Conservation (phyloP, 345 rosid genomes). For the Orychophragmus violaceus region DNA sequence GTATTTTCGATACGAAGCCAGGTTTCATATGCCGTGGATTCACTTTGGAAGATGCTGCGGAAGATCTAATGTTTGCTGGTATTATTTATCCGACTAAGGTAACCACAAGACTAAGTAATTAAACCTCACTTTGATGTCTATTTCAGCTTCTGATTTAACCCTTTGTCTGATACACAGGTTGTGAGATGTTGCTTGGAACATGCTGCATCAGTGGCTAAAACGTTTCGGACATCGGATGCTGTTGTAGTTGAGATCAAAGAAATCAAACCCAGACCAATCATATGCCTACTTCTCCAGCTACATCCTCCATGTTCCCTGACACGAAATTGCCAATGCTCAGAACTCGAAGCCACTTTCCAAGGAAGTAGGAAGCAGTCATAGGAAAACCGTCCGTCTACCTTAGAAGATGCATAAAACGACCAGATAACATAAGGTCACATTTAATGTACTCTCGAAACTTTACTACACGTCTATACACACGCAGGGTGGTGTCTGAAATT, state of each 20-base stretch:
- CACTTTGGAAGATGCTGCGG: no score
- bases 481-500: conserved; percentile 14
- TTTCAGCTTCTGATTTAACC: not conserved
- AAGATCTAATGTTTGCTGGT: conserved; percentile 69
- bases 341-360: conserved; percentile 17
- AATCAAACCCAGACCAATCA: conserved; percentile 34
- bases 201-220: conserved; percentile 77
- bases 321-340: conserved; percentile 18
- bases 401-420: not conserved
- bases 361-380: not conserved
- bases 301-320: conserved; percentile 17
- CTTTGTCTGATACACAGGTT: conserved; percentile 39
- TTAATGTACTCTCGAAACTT: conserved; percentile 1
- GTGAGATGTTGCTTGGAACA: conserved; percentile 89
- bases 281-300: conserved; percentile 33
- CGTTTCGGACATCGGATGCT: conserved; percentile 65
- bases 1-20: no score
- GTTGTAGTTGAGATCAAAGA: conserved; percentile 70
- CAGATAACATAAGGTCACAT: conserved; percentile 4
- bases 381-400: not conserved
- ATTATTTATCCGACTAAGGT: conserved; percentile 92
- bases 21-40: no score
- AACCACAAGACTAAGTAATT: not conserved
- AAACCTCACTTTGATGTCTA: not conserved
- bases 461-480: conserved; percentile 9